These are phyloP conservation scores for Skeletonema potamos DNA, from an alignment of 108 stramenopile genomes.

Conservation along the genomic window DNA sequence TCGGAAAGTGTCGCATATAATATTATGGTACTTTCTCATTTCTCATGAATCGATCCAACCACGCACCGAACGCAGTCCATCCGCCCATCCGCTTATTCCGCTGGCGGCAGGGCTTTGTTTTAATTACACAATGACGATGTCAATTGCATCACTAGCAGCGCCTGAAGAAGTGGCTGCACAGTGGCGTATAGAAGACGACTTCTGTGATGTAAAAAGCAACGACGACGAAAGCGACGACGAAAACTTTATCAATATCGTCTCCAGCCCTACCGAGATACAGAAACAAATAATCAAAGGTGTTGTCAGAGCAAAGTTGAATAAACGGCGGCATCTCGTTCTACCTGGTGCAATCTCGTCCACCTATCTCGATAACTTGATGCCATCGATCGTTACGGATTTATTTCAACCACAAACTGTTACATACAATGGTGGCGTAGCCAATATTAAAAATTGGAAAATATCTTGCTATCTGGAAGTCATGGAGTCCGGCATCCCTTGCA, in stretches of 20 bases:
- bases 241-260: background rate
- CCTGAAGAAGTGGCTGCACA: background rate
- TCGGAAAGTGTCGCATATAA: no score
- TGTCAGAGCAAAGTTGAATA: constrained; percentile 72
- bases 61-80: no score
- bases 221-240: background rate
- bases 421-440: constrained; percentile 86
- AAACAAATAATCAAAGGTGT: constrained; percentile 73
- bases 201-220: background rate
- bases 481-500: constrained; percentile 83
- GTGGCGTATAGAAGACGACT: background rate
- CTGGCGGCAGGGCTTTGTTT: no score
- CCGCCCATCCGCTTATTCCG: no score
- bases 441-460: constrained; percentile 88
- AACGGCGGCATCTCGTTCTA: constrained; percentile 78
- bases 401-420: constrained; percentile 83
- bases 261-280: background rate
- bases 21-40: no score
- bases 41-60: no score
- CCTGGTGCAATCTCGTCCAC: constrained; percentile 57
- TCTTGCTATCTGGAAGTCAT: constrained; percentile 91
- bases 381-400: constrained; percentile 43
- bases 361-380: constrained; percentile 81
- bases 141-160: background rate
- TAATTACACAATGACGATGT: background rate